Evolutionary conservation across 805 yeast genomes (phyloP), one percentile per base, ranked within the genome.

Genomic region (Saccharomycopsis selenospora): DNA sequence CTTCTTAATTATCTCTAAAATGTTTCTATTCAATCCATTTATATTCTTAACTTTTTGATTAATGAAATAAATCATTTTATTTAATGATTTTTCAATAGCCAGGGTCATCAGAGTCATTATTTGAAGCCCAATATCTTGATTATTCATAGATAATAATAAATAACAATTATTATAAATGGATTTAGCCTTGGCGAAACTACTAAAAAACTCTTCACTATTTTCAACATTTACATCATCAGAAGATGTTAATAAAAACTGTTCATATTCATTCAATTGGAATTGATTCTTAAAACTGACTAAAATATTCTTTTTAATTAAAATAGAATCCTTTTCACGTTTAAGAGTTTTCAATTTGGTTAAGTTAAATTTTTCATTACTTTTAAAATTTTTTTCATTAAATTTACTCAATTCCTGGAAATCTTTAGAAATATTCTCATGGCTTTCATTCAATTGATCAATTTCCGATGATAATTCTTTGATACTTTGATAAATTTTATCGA

Each of bases 201-300:
- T 60, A 56, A 87, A 85, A 59, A 83, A 88, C 45, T 74, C 79
- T 1, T 70, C 67, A 36, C 69, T 66, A 7, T 75, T 52, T 14
- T 60, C 48, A 48, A 67, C 59, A 58, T 47, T 24, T 56, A 57
- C 24, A 56, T 57, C 42, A 27, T 28, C 38, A 1, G 49, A 38
- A 11, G 47, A 41, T 43, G 40, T 38, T 7, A 52, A 28, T 18
- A 49, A 33, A 29, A 38, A 52, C 72, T 70, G 20, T 63, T 91
- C 97, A 49, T 77, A 75, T 52, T 82, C 90, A 40, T 74, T 75
- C 40, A 91, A 62, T 0, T 90, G 77, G 59, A 85, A 87, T 49
- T 76, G 75, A 3, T 72, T 69, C 53, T 80, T 78, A 55, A 84
- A 76, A 25, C 73, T 70, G 0, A 63, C 56, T 36, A 85, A 62